Evolutionary conservation across 148 eudicot species (phyloP).

Genomic region (Chenopodium suecicum): DNA sequence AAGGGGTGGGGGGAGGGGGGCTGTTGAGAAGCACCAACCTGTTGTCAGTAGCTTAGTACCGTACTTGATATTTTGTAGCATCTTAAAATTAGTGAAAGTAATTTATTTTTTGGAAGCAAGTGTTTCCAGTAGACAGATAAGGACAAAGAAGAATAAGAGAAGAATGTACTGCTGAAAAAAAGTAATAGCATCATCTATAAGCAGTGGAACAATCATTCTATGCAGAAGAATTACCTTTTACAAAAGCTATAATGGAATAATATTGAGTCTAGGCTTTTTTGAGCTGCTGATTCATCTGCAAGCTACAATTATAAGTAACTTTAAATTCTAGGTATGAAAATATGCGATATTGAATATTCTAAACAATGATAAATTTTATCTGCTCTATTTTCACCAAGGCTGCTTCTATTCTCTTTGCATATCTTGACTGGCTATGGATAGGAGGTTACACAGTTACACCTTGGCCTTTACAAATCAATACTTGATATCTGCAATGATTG

Average conservation of each 20-base stretch:
- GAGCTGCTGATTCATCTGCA: neutral
- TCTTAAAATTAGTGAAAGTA: too few species aligned
- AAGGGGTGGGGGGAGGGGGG: neutral
- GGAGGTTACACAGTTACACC: too few species aligned
- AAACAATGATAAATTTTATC: neutral
- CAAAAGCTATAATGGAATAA: neutral
- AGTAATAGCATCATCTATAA: neutral
- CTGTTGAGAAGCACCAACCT: neutral
- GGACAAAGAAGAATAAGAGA: neutral
- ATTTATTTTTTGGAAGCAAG: neutral
- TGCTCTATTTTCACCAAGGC: neutral
- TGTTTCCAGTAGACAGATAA: neutral
- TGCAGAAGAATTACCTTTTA: neutral
- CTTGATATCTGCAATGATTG: too few species aligned
- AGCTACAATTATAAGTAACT: neutral
- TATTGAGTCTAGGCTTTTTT: neutral
- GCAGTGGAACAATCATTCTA: neutral
- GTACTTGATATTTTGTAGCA: too few species aligned
- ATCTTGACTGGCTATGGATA: too few species aligned
- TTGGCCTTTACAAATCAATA: too few species aligned
- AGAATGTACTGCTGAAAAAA: neutral
- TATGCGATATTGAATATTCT: neutral
- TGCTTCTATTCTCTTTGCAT: too few species aligned
- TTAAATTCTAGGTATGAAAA: neutral
- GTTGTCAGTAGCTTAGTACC: neutral